Evolutionary conservation across 306 rosid species (phyloP).

Genomic region (Pyrus betulifolia): DNA sequence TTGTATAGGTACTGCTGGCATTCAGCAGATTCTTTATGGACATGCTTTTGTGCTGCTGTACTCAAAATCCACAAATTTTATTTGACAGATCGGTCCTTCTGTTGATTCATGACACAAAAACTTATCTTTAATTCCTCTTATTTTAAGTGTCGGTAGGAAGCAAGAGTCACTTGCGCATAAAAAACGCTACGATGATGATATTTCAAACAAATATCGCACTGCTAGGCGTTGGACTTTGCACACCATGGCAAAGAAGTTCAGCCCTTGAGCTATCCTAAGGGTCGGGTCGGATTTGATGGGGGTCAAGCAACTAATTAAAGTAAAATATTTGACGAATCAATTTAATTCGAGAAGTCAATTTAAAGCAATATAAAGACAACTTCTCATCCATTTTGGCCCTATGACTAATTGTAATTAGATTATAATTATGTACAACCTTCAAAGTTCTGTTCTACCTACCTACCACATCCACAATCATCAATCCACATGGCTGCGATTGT

Average conservation of each 20-base stretch:
- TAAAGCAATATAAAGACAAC: not conserved
- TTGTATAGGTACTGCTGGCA: not conserved
- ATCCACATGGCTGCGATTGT: not conserved
- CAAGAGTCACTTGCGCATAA: too few species aligned
- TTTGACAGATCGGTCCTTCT: not conserved
- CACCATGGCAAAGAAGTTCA: not conserved
- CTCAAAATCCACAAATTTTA: not conserved
- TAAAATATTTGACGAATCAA: not conserved
- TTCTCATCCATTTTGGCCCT: not conserved
- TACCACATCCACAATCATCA: not conserved
- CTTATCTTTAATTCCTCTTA: not conserved
- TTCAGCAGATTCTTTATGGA: not conserved
- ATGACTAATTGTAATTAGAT: not conserved
- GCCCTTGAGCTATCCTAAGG: constrained; percentile 1
- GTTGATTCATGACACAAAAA: not conserved
- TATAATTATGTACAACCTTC: not conserved
- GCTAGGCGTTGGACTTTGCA: too few species aligned
- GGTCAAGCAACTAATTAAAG: not conserved
- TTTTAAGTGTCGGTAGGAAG: too few species aligned
- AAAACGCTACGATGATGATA: too few species aligned
- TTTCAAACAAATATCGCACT: not conserved
- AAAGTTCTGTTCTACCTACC: not conserved
- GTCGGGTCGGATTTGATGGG: not conserved
- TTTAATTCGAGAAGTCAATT: not conserved
- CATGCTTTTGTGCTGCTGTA: not conserved